Evolutionary conservation across 2,329 filamentous ascomycete genomes (phyloP).

Genomic region (Calycina herbarum): DNA sequence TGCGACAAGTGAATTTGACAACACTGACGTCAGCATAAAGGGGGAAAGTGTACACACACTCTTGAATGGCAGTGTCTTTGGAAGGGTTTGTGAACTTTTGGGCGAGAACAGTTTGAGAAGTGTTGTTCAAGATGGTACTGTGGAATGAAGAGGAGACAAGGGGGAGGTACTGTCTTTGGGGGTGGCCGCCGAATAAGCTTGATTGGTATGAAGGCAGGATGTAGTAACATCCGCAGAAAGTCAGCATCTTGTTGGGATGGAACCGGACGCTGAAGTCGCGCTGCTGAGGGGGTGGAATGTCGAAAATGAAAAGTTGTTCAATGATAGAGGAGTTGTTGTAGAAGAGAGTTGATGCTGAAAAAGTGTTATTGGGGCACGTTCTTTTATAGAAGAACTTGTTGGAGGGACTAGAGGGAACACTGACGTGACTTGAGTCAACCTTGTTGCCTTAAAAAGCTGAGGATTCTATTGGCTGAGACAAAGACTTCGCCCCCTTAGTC

Average conservation of each 20-base stretch:
- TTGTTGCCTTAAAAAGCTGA: not conserved
- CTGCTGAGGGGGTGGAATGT: not conserved
- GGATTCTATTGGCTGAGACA: not conserved
- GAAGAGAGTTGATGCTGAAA: not conserved
- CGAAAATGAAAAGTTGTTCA: not conserved
- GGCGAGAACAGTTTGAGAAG: conserved; percentile 47
- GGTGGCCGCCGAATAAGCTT: not conserved
- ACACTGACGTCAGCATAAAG: conserved; percentile 72
- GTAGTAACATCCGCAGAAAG: conserved; percentile 10
- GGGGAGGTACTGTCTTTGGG: conserved; percentile 50
- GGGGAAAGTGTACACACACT: conserved; percentile 68
- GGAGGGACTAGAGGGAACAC: not conserved
- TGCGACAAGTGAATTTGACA: conserved; percentile 63
- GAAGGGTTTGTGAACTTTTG: conserved; percentile 64
- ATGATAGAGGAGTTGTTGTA: not conserved
- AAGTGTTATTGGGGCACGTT: not conserved
- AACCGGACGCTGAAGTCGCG: not conserved
- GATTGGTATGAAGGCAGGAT: not conserved
- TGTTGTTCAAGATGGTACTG: conserved; percentile 58
- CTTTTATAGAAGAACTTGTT: not conserved
- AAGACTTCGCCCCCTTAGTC: not conserved
- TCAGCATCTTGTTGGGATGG: not conserved
- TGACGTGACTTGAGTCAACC: not conserved
- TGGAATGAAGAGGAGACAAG: conserved; percentile 58
- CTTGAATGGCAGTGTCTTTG: conserved; percentile 43